Conservation (phyloP, 2,329 filamentous ascomycete genomes). For the Tolypocladium ovalisporum region DNA sequence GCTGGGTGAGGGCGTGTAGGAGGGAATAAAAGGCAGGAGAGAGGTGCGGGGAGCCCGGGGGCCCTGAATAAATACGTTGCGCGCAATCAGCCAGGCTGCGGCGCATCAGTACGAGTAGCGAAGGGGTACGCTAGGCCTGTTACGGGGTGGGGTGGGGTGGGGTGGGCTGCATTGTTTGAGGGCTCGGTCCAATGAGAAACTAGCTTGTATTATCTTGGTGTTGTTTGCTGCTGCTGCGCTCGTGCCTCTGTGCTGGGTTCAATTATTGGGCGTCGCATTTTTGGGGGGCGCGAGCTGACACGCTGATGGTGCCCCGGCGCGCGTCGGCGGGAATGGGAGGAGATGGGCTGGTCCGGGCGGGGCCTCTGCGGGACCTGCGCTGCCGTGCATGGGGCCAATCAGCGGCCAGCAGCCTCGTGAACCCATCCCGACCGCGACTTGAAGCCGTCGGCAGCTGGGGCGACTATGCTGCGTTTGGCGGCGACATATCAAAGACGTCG, state of each 20-base stretch:
- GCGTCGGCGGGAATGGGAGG: not conserved
- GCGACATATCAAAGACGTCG: too few species aligned
- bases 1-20: constrained; percentile 11
- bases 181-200: not conserved
- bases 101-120: constrained; percentile 8
- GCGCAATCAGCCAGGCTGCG: constrained; percentile 21
- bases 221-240: not conserved
- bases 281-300: not conserved
- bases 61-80: constrained; percentile 24
- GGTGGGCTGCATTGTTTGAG: not conserved
- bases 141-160: constrained; percentile 6
- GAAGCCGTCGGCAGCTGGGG: too few species aligned
- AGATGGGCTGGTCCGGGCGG: not conserved
- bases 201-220: not conserved
- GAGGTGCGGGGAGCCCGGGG: constrained; percentile 15
- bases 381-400: not conserved
- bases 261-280: not conserved
- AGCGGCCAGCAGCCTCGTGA: not conserved
- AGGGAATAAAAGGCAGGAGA: constrained; percentile 10
- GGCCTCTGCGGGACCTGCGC: not conserved
- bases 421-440: not conserved
- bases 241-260: not conserved
- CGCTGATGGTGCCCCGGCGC: not conserved
- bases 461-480: too few species aligned
- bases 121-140: constrained; percentile 3